A percentile compares a stretch with the other conserved stretches of the same genome.
Conservation (phyloP, 164 flowering plant species). For the Berberis vulgaris region DNA sequence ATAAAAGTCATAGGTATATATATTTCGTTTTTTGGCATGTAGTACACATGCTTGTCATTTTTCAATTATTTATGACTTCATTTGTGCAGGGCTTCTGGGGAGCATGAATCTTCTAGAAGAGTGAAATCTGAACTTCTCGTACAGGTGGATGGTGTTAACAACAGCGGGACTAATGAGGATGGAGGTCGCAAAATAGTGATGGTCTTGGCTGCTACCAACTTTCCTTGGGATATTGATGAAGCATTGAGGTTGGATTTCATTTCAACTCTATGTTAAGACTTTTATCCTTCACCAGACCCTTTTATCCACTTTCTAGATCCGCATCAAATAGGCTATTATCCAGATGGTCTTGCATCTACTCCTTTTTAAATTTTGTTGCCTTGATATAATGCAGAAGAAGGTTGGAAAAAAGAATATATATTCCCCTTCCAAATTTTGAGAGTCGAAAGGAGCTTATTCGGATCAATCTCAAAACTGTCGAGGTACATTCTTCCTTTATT, state of each 20-base stretch:
- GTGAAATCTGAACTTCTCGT: conserved; percentile 98
- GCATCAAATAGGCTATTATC: too few species aligned
- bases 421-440: conserved; percentile 95
- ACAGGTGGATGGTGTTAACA: conserved; percentile 97
- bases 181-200: conserved; percentile 94
- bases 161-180: conserved; percentile 79
- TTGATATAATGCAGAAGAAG: conserved; percentile 67
- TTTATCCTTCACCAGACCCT: background rate
- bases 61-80: conserved; percentile 1
- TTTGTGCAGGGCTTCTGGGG: conserved; percentile 87
- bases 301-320: too few species aligned
- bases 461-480: conserved; percentile 88
- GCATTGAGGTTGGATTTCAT: conserved; percentile 65
- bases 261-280: background rate
- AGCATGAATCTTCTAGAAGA: conserved; percentile 99
- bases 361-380: background rate
- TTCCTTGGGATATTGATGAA: conserved; percentile 99
- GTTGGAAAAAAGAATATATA: conserved; percentile 90
- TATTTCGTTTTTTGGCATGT: background rate
- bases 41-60: background rate
- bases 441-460: conserved; percentile 94
- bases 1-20: too few species aligned
- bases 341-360: too few species aligned
- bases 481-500: conserved; percentile 35
- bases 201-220: conserved; percentile 99